Percentiles rank a stretch among this genome's conserved stretches.
Evolutionary conservation across 2,329 filamentous ascomycete genomes (phyloP).

Genomic region (Sclerotinia borealis): DNA sequence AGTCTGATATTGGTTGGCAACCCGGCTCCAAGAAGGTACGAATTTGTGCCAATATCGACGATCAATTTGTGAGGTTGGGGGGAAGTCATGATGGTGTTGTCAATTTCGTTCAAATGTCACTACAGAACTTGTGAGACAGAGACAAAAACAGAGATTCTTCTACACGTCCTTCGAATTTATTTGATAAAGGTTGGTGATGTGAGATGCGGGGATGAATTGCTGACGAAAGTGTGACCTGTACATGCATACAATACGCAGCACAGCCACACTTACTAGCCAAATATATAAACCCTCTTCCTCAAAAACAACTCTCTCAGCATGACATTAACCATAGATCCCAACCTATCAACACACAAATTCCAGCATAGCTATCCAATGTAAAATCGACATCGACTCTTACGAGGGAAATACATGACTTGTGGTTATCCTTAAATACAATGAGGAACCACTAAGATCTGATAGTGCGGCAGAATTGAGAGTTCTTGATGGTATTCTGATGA

Average conservation of each 20-base stretch:
- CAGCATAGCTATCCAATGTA: no score
- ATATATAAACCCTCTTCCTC: no score
- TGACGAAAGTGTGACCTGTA: background rate
- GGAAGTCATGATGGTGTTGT: background rate
- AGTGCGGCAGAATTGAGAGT: background rate
- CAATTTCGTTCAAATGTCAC: background rate
- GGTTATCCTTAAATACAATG: background rate
- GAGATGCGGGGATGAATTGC: background rate
- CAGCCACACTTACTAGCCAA: no score
- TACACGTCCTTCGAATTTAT: no score
- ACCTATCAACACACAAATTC: no score
- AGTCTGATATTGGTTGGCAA: background rate
- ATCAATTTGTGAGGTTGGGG: background rate
- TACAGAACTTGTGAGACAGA: background rate
- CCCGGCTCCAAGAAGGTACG: background rate
- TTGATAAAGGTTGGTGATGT: no score
- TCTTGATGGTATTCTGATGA: conserved; percentile 11
- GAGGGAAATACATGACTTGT: conserved; percentile 13
- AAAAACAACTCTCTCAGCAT: no score
- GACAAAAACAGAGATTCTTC: no score
- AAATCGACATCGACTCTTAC: background rate
- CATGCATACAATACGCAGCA: no score
- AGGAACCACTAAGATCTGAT: background rate
- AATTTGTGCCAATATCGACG: background rate
- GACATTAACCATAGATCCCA: background rate